Percentiles rank a stretch among this genome's conserved stretches.
These are phyloP conservation scores for Fibroporia radiculosa DNA, from an alignment of 768 basidiomycete genomes.

Conservation along the genomic window DNA sequence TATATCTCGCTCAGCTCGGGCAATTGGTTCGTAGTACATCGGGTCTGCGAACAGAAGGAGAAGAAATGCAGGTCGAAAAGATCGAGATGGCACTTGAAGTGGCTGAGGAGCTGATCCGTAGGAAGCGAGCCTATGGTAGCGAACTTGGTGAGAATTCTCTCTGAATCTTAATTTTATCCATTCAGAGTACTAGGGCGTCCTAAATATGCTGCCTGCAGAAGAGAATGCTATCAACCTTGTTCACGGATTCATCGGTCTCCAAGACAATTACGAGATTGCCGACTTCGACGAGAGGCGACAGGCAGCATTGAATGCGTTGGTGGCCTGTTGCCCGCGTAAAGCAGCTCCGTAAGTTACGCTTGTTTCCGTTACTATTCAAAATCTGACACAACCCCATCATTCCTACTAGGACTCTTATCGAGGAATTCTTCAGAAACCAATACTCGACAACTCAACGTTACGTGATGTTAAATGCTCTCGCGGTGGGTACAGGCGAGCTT, in stretches of 20 bases:
- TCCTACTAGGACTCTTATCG: conserved; percentile 60
- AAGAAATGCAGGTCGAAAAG: conserved; percentile 61
- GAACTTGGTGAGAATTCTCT: conserved; percentile 64
- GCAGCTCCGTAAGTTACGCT: conserved; percentile 66
- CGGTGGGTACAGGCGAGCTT: conserved; percentile 79
- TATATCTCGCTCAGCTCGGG: conserved; percentile 83
- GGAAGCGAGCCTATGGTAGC: conserved; percentile 77
- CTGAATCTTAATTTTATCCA: background rate
- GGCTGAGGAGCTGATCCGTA: conserved; percentile 79
- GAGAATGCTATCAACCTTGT: conserved; percentile 86
- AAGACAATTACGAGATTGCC: conserved; percentile 80
- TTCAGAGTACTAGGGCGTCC: background rate
- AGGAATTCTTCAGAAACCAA: conserved; percentile 91
- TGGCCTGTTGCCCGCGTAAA: conserved; percentile 69
- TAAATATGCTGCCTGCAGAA: conserved; percentile 37
- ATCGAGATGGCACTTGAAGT: conserved; percentile 73
- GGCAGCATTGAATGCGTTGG: conserved; percentile 68
- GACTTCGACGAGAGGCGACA: conserved; percentile 73
- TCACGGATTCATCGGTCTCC: conserved; percentile 62
- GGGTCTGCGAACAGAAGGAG: conserved; percentile 42
- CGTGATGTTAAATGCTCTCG: conserved; percentile 79
- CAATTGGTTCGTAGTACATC: conserved; percentile 62
- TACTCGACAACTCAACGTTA: conserved; percentile 85
- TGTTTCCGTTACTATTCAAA: background rate
- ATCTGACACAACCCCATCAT: too few relatives aligned